phyloP scores from a whole-genome alignment of 305 asterid genomes.

The Caryopteris hybrid region DNA sequence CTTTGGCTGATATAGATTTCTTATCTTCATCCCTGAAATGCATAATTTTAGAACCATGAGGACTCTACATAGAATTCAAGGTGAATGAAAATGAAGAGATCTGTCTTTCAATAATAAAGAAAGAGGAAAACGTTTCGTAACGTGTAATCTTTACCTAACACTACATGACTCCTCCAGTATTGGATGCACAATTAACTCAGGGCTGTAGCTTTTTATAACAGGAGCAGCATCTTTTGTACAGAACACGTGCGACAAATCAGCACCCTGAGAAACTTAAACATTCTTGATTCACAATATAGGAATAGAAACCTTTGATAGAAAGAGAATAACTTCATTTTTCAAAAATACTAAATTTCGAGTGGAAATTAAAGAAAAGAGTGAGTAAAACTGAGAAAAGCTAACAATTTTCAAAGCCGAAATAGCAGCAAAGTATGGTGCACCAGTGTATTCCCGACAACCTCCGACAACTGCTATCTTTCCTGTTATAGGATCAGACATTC shows the following conservation, averaged over 20 bases:
- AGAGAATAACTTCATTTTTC: neutral
- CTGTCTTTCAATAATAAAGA: neutral
- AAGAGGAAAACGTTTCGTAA: neutral
- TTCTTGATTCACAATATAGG: conserved; percentile 3
- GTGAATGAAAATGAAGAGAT: neutral
- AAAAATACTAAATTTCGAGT: neutral
- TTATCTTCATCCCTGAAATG: conserved; percentile 74
- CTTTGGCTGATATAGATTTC: conserved; percentile 55
- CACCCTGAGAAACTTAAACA: conserved; percentile 68
- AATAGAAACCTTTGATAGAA: neutral
- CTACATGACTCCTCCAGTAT: conserved; percentile 86
- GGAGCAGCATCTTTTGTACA: conserved; percentile 96
- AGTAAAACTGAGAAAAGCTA: conserved; percentile 32
- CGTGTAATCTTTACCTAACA: conserved; percentile 47
- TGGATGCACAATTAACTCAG: conserved; percentile 95
- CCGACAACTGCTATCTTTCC: conserved; percentile 97
- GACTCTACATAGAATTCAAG: conserved; percentile 11
- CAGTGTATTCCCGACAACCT: conserved; percentile 98
- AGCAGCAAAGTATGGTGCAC: conserved; percentile 96
- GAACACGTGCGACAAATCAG: conserved; percentile 91
- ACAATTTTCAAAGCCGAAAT: conserved; percentile 93
- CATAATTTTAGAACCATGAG: conserved; percentile 20
- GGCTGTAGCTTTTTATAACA: conserved; percentile 87
- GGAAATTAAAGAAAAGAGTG: conserved; percentile 1
- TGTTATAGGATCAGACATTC: conserved; percentile 30